phyloP scores from a whole-genome alignment of 495 filamentous ascomycete species.

The Viridothelium virens region DNA sequence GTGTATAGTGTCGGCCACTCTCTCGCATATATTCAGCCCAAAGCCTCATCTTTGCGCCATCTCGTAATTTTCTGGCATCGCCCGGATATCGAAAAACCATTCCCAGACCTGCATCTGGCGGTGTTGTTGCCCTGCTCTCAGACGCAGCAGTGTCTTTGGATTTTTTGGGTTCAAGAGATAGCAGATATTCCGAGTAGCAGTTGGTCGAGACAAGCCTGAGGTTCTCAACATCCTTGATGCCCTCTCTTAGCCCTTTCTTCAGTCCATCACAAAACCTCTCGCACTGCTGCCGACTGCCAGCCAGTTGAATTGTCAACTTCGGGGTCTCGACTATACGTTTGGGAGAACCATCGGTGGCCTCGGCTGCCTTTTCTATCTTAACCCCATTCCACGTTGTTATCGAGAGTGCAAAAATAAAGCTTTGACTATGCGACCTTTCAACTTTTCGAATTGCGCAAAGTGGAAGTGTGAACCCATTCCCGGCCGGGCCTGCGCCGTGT shows the following conservation, averaged over 20 bases:
- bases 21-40: conserved; percentile 94
- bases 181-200: conserved; percentile 90
- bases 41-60: conserved; percentile 92
- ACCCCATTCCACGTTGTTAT: conserved; percentile 95
- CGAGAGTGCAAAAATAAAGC: conserved; percentile 81
- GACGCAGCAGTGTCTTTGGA: conserved; percentile 26
- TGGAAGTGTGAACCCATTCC: conserved; percentile 94
- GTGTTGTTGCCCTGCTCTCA: conserved; percentile 31
- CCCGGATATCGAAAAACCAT: conserved; percentile 93
- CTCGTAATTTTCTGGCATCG: conserved; percentile 88
- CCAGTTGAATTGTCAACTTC: conserved; percentile 85
- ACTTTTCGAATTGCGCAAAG: conserved; percentile 85
- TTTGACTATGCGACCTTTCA: conserved; percentile 83
- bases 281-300: conserved; percentile 77
- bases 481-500: conserved; percentile 82
- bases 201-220: conserved; percentile 67
- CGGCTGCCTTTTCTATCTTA: conserved; percentile 42
- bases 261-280: conserved; percentile 94
- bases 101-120: conserved; percentile 86
- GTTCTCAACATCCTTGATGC: conserved; percentile 76
- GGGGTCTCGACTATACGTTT: conserved; percentile 48
- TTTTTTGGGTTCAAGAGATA: conserved; percentile 38
- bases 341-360: conserved; percentile 43
- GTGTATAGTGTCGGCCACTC: conserved; percentile 85
- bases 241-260: conserved; percentile 77